Base-by-base conservation (phyloP, 2,329 filamentous ascomycete species). In the Clarireedia sp. region DNA sequence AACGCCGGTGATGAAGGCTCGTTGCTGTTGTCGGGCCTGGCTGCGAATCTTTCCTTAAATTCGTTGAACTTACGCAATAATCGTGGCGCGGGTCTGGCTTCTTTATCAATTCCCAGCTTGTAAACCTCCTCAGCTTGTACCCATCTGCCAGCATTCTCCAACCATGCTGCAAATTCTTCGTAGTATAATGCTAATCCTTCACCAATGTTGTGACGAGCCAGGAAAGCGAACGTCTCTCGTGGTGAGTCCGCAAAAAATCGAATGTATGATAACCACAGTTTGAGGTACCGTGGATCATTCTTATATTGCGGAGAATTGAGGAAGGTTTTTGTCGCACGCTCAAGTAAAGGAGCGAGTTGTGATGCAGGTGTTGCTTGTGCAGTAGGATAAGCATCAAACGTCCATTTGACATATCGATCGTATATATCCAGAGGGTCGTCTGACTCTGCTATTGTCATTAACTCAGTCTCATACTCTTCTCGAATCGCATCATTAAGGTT, bases 391-490 rank as follows among this genome's bases (percentile, higher is more conserved):
- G 92, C 87, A 70, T 96, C 89, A 26, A 97, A 76, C 1, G 91
- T 96, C 94, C 94, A 99, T 72, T 90, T 90, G 56, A 97, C 89
- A 69, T 99, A 99, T 69, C 94, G 86, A 70, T 97, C 92, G 74
- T 90, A 99, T 59, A 96, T 81, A 66, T 97, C 94, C 48, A 99
- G 82, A 1, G 94, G 94, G 67, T 99, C 94, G 68, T 99, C 94
- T 0, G 89, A 89, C 69, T 99, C 94, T 60, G 82, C 81, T 50
- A 95, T 85, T 48, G 77, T 81, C 44, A 82, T 78, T 17, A 97
- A 73, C 70, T 97, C 94, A 12, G 83, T 80, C 72, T 99, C 94
- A 65, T 89, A 97, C 66, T 92, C 86, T 64, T 86, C 82, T 62
- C 92, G 83, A 63, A 87, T 86, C 54, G 80, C 81, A 68, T 92